These are phyloP conservation scores for Whalleya microplaca DNA, from an alignment of 2,329 filamentous ascomycete genomes.

Conservation along the genomic window DNA sequence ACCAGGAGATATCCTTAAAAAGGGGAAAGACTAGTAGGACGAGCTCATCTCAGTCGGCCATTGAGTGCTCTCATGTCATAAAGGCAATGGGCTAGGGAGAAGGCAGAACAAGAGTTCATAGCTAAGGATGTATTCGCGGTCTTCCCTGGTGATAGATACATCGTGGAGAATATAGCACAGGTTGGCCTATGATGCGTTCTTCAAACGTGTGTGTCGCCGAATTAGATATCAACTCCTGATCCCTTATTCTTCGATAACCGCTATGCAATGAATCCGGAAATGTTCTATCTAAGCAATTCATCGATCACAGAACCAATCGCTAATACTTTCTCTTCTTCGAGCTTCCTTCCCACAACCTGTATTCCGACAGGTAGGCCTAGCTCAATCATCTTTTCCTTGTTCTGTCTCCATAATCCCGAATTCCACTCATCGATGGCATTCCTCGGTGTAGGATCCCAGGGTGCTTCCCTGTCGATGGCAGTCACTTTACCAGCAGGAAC, in stretches of 20 bases:
- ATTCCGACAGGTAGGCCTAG: conserved; percentile 53
- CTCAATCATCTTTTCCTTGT: conserved; percentile 41
- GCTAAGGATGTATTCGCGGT: too few relatives aligned
- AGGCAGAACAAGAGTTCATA: not conserved
- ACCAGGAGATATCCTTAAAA: conserved; percentile 55
- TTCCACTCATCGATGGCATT: conserved; percentile 58
- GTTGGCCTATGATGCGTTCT: too few relatives aligned
- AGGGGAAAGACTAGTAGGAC: conserved; percentile 6
- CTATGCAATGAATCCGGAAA: not conserved
- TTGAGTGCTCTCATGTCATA: not conserved
- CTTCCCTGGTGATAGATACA: too few relatives aligned
- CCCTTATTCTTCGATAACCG: not conserved
- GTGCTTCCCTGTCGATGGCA: conserved; percentile 42
- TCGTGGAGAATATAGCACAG: too few relatives aligned
- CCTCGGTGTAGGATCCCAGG: conserved; percentile 46
- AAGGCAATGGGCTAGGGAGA: not conserved
- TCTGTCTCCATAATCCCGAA: conserved; percentile 48
- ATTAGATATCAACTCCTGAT: too few relatives aligned
- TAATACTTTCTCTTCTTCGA: conserved; percentile 60
- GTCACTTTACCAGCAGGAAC: conserved; percentile 56
- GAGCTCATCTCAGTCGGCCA: not conserved
- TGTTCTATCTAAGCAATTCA: conserved; percentile 24
- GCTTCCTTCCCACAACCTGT: conserved; percentile 54
- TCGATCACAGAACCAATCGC: conserved; percentile 45
- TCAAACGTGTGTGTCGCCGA: too few relatives aligned